Evolutionary conservation across 352 stramenopile genomes (phyloP), one percentile per base, ranked within the genome.

Genomic region (Peronosclerospora sorghi): DNA sequence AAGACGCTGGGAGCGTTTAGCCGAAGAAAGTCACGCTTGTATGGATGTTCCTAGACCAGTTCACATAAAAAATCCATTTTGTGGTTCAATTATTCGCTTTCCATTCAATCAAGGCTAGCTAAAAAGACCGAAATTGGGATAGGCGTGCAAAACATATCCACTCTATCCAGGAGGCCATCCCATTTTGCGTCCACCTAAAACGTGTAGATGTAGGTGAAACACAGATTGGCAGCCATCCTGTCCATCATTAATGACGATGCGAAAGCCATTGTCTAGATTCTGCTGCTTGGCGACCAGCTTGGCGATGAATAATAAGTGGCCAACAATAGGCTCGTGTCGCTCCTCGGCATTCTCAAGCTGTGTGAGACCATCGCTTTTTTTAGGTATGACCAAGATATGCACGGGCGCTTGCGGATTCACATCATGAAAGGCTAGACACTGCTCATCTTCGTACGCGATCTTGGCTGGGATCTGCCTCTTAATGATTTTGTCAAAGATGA

Each of bases 401-500:
- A 94, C 90, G 0, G 94, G 94, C 40, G 95, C 92, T 45, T 95
- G 76, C 32, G 96, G 95, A 57, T 87, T 96, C 38, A 98, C 96
- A 68, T 98, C 95, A 48, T 96, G 95, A 65, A 99, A 99, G n/a
- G 95, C 96, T 5, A 98, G 65, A 36, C 85, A 88, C 54, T 94
- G 75, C 34, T 96, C 88, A 68, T 98, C 90, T 57, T 98, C 90
- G 55, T 96, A 97, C 29, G 97, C 94, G 62, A 98, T 93, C 35
- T 84, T 73, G 32, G 95, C 86, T 5, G 95, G 94, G 47, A 99
- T 98, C 23, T 96, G 68, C 23, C 75, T 68, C 10, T 71, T 59
- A 35, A 98, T 72, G 60, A 99, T 98, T 64, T 98, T 98, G 68
- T 99, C 95, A 65, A 99, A 99, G 34, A 99, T 86, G 1, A 96